phyloP scores from a whole-genome alignment of 169 alveolate genomes.

The Eimeria falciformis region DNA sequence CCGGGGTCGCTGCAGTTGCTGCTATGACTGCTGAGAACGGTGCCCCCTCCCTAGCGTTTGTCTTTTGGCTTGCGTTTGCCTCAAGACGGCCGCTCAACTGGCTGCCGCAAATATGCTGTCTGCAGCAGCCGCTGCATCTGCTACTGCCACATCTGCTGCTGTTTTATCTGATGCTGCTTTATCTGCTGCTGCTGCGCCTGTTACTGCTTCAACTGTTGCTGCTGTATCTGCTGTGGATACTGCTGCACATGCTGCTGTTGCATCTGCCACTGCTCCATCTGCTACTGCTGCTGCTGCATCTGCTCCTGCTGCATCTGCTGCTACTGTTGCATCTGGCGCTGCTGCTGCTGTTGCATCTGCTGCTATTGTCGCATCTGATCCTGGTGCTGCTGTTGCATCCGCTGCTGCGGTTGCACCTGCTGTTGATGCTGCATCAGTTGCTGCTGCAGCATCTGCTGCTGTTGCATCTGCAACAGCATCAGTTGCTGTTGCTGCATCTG shows the following conservation, averaged over 20 bases:
- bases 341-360: neutral
- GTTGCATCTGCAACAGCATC: neutral
- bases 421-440: neutral
- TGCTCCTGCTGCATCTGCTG: neutral
- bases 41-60: no score
- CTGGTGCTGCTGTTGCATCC: neutral
- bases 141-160: neutral
- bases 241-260: no score
- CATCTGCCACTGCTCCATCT: neutral
- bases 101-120: no score
- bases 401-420: conserved; percentile 29
- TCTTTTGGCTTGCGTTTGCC: no score
- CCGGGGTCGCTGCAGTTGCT: no score
- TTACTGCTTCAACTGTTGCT: neutral
- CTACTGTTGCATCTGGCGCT: neutral
- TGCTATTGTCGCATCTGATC: neutral
- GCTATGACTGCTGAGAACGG: no score
- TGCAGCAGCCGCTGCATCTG: neutral
- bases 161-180: neutral
- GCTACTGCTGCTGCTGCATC: neutral
- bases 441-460: neutral
- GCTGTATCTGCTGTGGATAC: no score
- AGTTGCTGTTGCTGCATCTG: conserved; percentile 11
- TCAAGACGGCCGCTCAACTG: no score
- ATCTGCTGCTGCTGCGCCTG: neutral